These are phyloP conservation scores for Penicillium sclerotiorum DNA, from an alignment of 2,329 filamentous ascomycete species.

Conservation along the genomic window DNA sequence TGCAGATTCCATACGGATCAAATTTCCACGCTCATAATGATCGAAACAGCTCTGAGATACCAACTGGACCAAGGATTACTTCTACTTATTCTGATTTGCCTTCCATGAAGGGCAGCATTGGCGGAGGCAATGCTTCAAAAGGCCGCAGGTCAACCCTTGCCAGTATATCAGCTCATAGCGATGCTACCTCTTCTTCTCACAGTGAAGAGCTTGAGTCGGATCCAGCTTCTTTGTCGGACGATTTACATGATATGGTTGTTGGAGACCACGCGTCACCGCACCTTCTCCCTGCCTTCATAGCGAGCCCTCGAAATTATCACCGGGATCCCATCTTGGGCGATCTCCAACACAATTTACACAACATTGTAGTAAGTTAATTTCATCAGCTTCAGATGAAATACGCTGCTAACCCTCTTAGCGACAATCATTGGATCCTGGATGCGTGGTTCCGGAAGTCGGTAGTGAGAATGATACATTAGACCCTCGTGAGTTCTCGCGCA, in stretches of 20 bases:
- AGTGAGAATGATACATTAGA: slow-evolving; percentile 10
- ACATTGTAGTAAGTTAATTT: slow-evolving; percentile 1
- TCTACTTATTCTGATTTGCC: neutral
- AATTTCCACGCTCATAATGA: too few relatives aligned
- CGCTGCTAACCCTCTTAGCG: neutral
- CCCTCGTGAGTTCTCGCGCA: slow-evolving; percentile 10
- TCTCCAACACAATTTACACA: slow-evolving; percentile 6
- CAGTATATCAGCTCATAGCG: slow-evolving; percentile 8
- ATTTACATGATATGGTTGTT: slow-evolving; percentile 3
- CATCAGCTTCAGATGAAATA: neutral
- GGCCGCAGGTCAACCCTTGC: neutral
- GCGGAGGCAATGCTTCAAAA: neutral
- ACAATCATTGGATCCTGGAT: slow-evolving; percentile 3
- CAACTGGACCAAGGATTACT: neutral
- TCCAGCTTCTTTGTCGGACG: neutral
- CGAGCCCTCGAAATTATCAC: neutral
- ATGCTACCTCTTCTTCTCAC: slow-evolving; percentile 3
- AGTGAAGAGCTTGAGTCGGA: slow-evolving; percentile 3
- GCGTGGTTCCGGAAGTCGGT: neutral
- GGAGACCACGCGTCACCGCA: neutral
- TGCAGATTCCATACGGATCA: neutral
- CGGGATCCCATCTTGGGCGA: slow-evolving; percentile 3
- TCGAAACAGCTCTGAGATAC: too few relatives aligned
- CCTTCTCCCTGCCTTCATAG: neutral
- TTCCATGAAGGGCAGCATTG: neutral